A percentile compares a stretch with the other conserved stretches of the same genome.
phyloP scores from a whole-genome alignment of 352 stramenopile species.

The Phytophthora macrochlamydospora region DNA sequence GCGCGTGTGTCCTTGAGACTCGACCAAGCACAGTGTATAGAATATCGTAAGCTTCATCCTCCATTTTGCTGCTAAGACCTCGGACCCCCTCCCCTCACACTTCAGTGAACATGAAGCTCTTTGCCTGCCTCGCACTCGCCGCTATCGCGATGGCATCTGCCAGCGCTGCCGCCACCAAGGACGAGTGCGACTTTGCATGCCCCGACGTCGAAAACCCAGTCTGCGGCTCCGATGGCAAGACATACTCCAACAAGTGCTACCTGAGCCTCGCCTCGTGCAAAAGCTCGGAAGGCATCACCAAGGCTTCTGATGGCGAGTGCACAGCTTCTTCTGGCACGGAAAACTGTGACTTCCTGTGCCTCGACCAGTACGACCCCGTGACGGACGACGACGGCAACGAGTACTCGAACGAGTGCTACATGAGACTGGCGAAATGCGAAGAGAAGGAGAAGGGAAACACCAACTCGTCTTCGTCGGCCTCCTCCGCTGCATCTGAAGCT shows the following conservation, averaged over 20 bases:
- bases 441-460: background rate
- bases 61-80: no score
- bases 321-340: background rate
- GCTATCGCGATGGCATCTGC: constrained; percentile 4
- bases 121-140: constrained; percentile 13
- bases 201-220: no score
- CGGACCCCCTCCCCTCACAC: no score
- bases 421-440: constrained; percentile 26
- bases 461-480: background rate
- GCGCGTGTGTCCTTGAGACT: no score
- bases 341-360: constrained; percentile 15
- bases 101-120: constrained; percentile 16
- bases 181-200: no score
- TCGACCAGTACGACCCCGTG: constrained; percentile 20
- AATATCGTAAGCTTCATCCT: no score
- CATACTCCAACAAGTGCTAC: no score
- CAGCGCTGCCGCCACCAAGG: background rate
- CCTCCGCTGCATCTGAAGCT: background rate
- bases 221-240: no score
- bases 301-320: no score
- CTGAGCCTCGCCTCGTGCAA: no score
- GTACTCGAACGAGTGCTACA: constrained; percentile 35
- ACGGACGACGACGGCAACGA: constrained; percentile 26
- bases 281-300: no score
- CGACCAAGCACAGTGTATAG: no score